Evolutionary conservation across 78 protist genomes (phyloP), one percentile per base, ranked within the genome.

Genomic region (Diacronema lutheri): DNA sequence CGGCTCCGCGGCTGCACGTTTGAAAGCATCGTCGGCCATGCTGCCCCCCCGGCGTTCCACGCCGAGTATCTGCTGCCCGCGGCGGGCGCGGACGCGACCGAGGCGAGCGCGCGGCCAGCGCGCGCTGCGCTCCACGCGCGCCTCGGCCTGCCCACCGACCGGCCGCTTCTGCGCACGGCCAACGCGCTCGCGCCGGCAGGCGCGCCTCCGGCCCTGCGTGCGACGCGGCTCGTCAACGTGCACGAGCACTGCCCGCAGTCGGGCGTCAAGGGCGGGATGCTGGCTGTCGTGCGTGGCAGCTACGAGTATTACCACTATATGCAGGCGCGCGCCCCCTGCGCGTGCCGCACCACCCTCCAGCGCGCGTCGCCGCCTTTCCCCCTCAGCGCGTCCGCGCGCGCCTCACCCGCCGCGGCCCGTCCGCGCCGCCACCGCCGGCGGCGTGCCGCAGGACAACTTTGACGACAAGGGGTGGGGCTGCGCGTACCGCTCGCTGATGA

Each of bases 381-480:
- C 16, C 50, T 3, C 50, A 44, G 50, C 16, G 16, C 16, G 50
- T 3, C 50, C 50, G 16, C 16, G 50, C 16, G 16, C 50, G 16
- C 16, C 50, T 44, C 50, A 44, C 50, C 50, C 50, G 50, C 50
- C 16, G 16, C 50, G 50, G 16, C 50, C 50, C 50, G 50, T 44
- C 16, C 35, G 41, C 26, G 41, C 58, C 21, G 79, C 58, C 31
- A 3, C 3, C 79, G 79, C 50, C 58, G 31, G 1, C 13, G 25
- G 0, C 14, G 33, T 7, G 29, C 9, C 12, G 33, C 33, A 2
- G 19, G 23, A 23, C 29, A 20, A 11, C 40, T 71, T 38, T 23
- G 79, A 71, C 35, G 79, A 71, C 56, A 29, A 86, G 41, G 97
- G 97, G 26, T 95, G 97, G 97, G 97, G 97, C 61, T 95, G 97